Evolutionary conservation across 2,329 filamentous ascomycete species (phyloP).

Genomic region (Zymoseptoria crescenta): DNA sequence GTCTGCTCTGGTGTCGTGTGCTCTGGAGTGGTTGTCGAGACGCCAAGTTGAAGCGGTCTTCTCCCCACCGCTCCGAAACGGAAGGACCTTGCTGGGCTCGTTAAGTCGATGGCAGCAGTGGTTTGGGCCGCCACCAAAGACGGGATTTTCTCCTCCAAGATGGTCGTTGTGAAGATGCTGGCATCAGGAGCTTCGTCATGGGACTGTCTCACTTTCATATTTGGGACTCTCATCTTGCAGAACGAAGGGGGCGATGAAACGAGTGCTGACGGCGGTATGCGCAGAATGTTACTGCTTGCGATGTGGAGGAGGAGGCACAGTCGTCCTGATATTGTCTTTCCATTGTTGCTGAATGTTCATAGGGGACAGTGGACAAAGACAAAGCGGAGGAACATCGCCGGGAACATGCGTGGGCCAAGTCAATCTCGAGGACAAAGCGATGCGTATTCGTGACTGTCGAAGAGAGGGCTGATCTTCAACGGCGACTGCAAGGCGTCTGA

Average conservation of each 20-base stretch:
- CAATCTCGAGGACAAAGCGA: neutral
- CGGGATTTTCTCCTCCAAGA: neutral
- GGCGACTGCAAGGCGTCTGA: neutral
- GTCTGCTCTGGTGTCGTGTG: neutral
- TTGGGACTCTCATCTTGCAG: neutral
- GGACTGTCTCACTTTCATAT: neutral
- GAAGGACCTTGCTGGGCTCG: neutral
- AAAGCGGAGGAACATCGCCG: neutral
- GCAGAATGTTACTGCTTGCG: neutral
- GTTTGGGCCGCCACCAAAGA: neutral
- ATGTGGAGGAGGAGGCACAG: neutral
- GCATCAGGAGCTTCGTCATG: neutral
- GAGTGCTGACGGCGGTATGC: neutral
- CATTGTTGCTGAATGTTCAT: neutral
- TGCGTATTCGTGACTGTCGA: neutral
- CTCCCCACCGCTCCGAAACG: neutral
- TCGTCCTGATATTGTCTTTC: neutral
- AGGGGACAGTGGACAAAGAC: neutral
- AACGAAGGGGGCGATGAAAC: neutral
- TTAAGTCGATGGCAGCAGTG: neutral
- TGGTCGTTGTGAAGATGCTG: neutral
- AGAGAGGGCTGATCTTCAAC: neutral
- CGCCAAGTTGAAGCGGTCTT: too few relatives aligned
- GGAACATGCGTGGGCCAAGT: neutral
- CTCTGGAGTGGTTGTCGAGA: neutral